A percentile compares a stretch with the other conserved stretches of the same genome.
Evolutionary conservation across 2,329 filamentous ascomycete species (phyloP).

Genomic region (Cladosporium sp.): DNA sequence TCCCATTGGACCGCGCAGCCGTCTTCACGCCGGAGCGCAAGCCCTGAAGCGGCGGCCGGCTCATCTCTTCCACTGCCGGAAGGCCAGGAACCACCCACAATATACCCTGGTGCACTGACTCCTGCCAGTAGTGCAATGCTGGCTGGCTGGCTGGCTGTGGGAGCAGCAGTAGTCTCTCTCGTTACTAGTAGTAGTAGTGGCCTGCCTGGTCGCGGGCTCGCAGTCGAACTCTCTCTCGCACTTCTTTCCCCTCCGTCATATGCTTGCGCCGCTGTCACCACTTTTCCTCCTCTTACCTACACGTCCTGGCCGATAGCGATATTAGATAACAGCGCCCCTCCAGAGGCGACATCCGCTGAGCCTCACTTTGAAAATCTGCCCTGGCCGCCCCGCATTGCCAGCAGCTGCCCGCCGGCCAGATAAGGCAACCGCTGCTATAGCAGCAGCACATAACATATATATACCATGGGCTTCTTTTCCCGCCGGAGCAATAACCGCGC

Average conservation of each 20-base stretch:
- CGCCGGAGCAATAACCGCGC: slow-evolving; percentile 44
- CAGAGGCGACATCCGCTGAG: slow-evolving; percentile 2
- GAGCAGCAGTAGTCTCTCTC: neutral
- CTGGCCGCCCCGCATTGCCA: slow-evolving; percentile 14
- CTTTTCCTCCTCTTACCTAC: neutral
- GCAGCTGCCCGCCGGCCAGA: slow-evolving; percentile 15
- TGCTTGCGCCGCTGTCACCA: neutral
- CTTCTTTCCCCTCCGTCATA: neutral
- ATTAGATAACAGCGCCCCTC: neutral
- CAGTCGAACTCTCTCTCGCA: neutral
- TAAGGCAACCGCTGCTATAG: slow-evolving; percentile 8
- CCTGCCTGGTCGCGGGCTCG: neutral
- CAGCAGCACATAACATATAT: neutral
- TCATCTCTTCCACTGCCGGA: slow-evolving; percentile 1
- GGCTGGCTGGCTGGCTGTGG: neutral
- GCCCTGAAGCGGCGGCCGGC: neutral
- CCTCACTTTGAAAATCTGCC: neutral
- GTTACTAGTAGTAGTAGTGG: neutral
- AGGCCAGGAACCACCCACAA: slow-evolving; percentile 12
- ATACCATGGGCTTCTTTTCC: slow-evolving; percentile 54
- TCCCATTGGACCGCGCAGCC: neutral
- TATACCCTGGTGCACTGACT: slow-evolving; percentile 5
- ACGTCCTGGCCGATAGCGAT: neutral
- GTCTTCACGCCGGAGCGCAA: slow-evolving; percentile 10
- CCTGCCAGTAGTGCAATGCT: neutral